Base-by-base conservation (phyloP, 495 filamentous ascomycete genomes). In the Podospora conica region DNA sequence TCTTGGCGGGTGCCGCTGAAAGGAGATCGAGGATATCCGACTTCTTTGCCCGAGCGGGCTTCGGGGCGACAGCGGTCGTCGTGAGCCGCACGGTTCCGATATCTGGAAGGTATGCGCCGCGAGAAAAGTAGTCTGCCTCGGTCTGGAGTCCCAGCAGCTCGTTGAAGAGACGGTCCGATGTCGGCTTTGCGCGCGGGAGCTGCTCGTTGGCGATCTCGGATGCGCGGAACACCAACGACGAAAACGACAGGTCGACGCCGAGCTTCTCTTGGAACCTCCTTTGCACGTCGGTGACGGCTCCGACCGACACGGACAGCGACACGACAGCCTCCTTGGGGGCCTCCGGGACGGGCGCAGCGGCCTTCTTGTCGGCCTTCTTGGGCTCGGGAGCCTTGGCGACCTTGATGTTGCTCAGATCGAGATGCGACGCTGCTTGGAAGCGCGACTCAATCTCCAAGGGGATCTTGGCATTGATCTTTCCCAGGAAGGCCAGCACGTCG, bases 321-420 rank as follows among this genome's bases (percentile, higher is more conserved):
- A 93, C 76, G 64, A 85, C 75, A 7, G 80, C 73, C 12, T 86
- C 80, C 55, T 79, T 76, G 9, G 76, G 75, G 23, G 82, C 73
- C 65, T 83, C 76, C 22, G 72, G 71, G 21, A 76, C 74, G 25
- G 76, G 70, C 15, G 78, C 71, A n/a, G 78, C 73, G 20, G 81
- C 76, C 40, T 82, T 81, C 55, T 78, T 76, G 53, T 57, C 28
- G 10, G 71, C 66, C 65, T 82, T 81, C 75, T 81, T 80, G n/a
- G 78, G 72, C 54, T 83, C 79, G 23, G 87, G 78, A n/a, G 84
- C 78, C 21, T 88, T 87, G 65, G 92, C 80, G 24, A 81, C 71
- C 83, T 96, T 96, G 81, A 97, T 92, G 78, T 97, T 96, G 79
- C 90, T 95, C 63, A 98, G 85, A 76, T 98, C 96, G 25, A 98